Base-by-base conservation (phyloP, 1,284 basidiomycete species). In the Apiotrichum siamense region DNA sequence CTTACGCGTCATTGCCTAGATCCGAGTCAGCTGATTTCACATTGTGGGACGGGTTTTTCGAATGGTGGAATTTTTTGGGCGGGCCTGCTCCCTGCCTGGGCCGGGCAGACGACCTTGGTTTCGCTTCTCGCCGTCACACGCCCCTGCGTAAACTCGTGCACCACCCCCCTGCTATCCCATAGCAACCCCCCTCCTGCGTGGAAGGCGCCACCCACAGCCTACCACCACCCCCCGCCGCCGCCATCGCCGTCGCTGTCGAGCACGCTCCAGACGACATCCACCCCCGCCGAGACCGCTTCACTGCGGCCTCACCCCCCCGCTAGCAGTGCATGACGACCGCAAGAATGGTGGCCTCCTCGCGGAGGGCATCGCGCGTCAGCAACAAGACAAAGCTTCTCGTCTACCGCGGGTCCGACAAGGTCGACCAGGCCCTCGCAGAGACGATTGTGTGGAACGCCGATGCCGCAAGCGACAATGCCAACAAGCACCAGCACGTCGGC, bases 301-400 rank as follows among this genome's bases (percentile, higher is more conserved):
- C 43, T 55, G 54, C 54, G 49, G 49, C 49, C 49, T 50, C 47
- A 40, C 21, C 18, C 50, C 33, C 44, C 39, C 25, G n/a, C 44
- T 18, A 26, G 17, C 35, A 44, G 35, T 48, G 29, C 49, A 57
- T 57, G 55, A 45, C 52, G 35, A 38, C 47, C 33, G 47, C 39
- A 38, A 49, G 52, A 50, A 63, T 70, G 64, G 67, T 66, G 44
- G 65, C 67, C 55, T 66, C 70, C 33, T 66, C 65, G n/a, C 53
- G 70, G 41, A 55, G 70, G 25, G 68, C 67, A 20, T 69, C 66
- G 26, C 57, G 88, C 72, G 85, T 91, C 76, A 90, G 86, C 74
- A 88, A 89, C 79, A 91, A 90, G 79, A 88, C 86, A 65, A 84
- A 86, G 59, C 84, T 91, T 67, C 84, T 83, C 77, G 84, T 91